Percentiles rank a stretch among this genome's conserved stretches.
Conservation (phyloP, 2,329 filamentous ascomycete genomes). For the Plectosphaerella plurivora region DNA sequence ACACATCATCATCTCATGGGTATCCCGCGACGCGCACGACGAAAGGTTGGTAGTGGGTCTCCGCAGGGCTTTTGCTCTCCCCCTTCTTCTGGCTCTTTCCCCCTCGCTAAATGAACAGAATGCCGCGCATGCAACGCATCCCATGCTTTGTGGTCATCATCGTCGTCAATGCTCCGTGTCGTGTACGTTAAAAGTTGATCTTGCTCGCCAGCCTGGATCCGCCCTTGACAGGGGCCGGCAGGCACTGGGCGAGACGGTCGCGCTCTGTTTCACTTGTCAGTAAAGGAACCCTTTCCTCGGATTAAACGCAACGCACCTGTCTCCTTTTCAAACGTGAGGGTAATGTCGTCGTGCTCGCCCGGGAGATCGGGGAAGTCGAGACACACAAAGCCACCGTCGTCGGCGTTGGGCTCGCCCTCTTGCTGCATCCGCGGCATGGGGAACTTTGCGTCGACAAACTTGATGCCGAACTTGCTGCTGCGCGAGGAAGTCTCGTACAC, state of each 20-base stretch:
- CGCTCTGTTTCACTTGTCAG: slow-evolving; percentile 36
- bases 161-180: neutral
- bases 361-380: slow-evolving; percentile 85
- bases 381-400: slow-evolving; percentile 72
- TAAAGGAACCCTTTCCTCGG: neutral
- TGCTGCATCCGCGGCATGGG: slow-evolving; percentile 64
- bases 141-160: neutral
- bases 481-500: slow-evolving; percentile 67
- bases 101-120: neutral
- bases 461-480: slow-evolving; percentile 65
- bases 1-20: too few species aligned
- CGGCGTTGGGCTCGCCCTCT: slow-evolving; percentile 44
- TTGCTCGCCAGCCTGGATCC: slow-evolving; percentile 29
- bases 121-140: neutral
- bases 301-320: slow-evolving; percentile 53
- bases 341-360: slow-evolving; percentile 88
- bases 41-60: too few species aligned
- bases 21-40: too few species aligned
- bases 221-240: slow-evolving; percentile 55
- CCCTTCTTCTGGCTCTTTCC: neutral
- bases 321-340: slow-evolving; percentile 77
- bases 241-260: slow-evolving; percentile 44
- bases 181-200: slow-evolving; percentile 4
- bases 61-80: neutral
- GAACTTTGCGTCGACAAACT: slow-evolving; percentile 87